These are phyloP conservation scores for Zangia roseola DNA, from an alignment of 768 basidiomycete genomes.

Conservation along the genomic window DNA sequence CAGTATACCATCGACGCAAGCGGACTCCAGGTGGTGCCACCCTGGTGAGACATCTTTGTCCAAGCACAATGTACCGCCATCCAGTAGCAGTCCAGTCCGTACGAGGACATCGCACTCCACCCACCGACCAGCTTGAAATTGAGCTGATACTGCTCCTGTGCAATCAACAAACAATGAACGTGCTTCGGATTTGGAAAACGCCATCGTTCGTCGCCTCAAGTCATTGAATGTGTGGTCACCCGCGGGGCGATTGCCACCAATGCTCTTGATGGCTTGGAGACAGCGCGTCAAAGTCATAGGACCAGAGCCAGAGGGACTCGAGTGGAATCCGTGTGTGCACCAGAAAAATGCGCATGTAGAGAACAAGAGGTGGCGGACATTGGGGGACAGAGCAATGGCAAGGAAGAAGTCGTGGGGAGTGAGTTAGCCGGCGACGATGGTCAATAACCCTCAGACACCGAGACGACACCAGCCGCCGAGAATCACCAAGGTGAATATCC, in stretches of 20 bases:
- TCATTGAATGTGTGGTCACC: conserved; percentile 65
- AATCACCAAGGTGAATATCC: neutral
- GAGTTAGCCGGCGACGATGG: conserved; percentile 33
- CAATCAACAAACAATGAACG: conserved; percentile 78
- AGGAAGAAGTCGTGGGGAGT: conserved; percentile 29
- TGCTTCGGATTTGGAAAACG: conserved; percentile 68
- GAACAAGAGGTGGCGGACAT: conserved; percentile 24
- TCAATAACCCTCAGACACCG: conserved; percentile 27
- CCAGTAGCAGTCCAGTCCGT: conserved; percentile 33
- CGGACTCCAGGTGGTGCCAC: conserved; percentile 58
- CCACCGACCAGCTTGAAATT: conserved; percentile 72
- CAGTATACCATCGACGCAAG: conserved; percentile 39
- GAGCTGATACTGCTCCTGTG: conserved; percentile 73
- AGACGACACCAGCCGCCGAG: conserved; percentile 14
- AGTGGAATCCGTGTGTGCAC: conserved; percentile 59
- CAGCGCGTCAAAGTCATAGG: conserved; percentile 76
- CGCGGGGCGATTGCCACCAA: conserved; percentile 37
- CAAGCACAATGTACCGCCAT: conserved; percentile 71
- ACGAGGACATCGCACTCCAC: conserved; percentile 68
- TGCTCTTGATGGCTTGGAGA: conserved; percentile 57
- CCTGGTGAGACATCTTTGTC: conserved; percentile 86
- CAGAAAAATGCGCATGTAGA: conserved; percentile 8
- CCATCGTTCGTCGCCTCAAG: conserved; percentile 67
- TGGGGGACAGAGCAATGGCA: conserved; percentile 36
- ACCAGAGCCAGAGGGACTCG: conserved; percentile 76